Conservation (phyloP, 1,139 yeast species). For the Candida sp. region DNA sequence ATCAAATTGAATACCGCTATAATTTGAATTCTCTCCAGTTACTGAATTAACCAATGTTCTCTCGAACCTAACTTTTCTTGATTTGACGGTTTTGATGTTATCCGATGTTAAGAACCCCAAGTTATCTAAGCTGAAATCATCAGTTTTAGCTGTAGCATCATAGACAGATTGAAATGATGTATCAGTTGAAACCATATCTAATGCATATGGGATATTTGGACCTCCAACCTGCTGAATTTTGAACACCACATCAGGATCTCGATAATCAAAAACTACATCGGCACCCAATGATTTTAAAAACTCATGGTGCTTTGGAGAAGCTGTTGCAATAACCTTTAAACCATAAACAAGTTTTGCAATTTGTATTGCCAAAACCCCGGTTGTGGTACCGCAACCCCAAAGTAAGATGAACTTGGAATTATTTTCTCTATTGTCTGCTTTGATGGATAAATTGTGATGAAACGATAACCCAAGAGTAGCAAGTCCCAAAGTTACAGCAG, state of each 20-base stretch:
- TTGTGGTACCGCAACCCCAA: conserved; percentile 23
- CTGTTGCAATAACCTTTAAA: conserved; percentile 21
- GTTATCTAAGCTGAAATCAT: conserved; percentile 19
- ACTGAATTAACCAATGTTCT: conserved; percentile 11
- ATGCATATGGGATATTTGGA: conserved; percentile 16
- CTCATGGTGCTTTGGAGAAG: conserved; percentile 16
- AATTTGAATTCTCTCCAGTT: conserved; percentile 7
- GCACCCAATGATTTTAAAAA: conserved; percentile 18
- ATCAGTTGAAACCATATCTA: conserved; percentile 16
- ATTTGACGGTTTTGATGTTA: conserved; percentile 11
- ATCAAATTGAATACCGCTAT: conserved; percentile 4
- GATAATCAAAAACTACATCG: conserved; percentile 22
- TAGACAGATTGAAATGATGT: conserved; percentile 17
- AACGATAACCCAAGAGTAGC: conserved; percentile 41
- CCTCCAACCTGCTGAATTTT: conserved; percentile 12
- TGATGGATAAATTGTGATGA: conserved; percentile 19
- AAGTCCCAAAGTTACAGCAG: conserved; percentile 54
- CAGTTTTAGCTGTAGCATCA: conserved; percentile 24
- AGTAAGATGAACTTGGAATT: conserved; percentile 27
- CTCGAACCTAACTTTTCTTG: conserved; percentile 18
- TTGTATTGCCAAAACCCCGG: conserved; percentile 25
- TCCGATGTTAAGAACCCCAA: conserved; percentile 19
- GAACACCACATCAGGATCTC: conserved; percentile 13
- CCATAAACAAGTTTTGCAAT: conserved; percentile 21
- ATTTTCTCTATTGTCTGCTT: conserved; percentile 19